Base-by-base conservation (phyloP, 2,329 filamentous ascomycete species). In the Aureobasidium sp. region DNA sequence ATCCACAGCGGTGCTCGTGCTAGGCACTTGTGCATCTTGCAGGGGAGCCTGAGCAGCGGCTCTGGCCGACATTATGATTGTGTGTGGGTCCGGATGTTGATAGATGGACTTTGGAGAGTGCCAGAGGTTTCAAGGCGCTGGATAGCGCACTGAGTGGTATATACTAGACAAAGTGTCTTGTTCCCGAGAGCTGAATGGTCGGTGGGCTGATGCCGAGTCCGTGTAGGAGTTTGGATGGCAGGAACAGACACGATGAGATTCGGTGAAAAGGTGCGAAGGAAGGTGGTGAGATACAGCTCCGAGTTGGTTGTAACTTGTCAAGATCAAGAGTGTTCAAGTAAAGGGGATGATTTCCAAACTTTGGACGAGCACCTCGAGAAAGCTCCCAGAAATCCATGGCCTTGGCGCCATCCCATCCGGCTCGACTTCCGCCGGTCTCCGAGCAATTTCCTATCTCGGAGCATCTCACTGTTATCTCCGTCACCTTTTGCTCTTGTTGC, bases 1-100 rank as follows among this genome's bases (percentile, higher is more conserved):
- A 31, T 73, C 67, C 35, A 31, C 22, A n/a, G 44, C 22, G 1
- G 54, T 48, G 42, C 22, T 31, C 31, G 40, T 35, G 40, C 29
- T 47, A 24, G 31, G n/a, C 40, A 58, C 54, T 39, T 24, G 12
- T 15, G 42, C 54, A 27, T 59, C n/a, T 31, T 58, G 40, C 42
- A 14, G 37, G 11, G 40, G 42, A 31, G 33, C 42, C 31, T 58
- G 54, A 37, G 22, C 42, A 22, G 29, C 19, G 22, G 7, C 33
- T 48, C 29, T 58, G 54, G 42, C 33, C 9, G 54, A 58, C 54
- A 58, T 58, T 58, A 31, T 48, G 40, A 27, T 12, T 29, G 27
- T 47, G 12, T 56, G 11, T 24, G 39, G 27, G 24, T 19, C 22
- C 29, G 53, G 22, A 31, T 19, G 12, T 22, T 15, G 39, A 27